Percentiles rank a stretch among this genome's conserved stretches.
Evolutionary conservation across 1,284 basidiomycete genomes (phyloP).

Genomic region (Farysia itapuensis): DNA sequence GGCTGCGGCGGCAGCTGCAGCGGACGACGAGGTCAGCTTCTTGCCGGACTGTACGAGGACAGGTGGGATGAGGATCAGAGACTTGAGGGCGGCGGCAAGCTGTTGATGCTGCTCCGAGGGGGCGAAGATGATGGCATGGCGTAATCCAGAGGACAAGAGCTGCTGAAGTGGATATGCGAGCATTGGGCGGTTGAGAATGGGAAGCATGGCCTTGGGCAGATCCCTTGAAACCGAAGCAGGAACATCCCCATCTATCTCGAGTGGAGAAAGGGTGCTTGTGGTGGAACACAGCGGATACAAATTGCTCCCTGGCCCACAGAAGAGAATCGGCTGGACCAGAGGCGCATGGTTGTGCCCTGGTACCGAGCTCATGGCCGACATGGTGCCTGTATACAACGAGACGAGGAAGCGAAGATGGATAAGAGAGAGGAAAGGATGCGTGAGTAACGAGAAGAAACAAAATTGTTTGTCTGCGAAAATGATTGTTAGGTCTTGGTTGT

Average conservation of each 20-base stretch:
- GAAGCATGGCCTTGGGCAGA: conserved; percentile 55
- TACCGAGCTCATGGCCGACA: conserved; percentile 12
- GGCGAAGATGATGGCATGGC: conserved; percentile 50
- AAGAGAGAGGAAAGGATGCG: no score
- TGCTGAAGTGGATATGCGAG: conserved; percentile 55
- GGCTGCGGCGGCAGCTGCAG: conserved; percentile 18
- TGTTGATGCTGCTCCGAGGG: conserved; percentile 48
- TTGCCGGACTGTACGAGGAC: conserved; percentile 19
- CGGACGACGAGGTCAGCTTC: conserved; percentile 18
- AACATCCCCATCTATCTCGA: conserved; percentile 7
- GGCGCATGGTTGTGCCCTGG: conserved; percentile 23
- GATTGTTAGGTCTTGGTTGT: no score
- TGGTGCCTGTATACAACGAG: no score
- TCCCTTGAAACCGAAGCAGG: conserved; percentile 7
- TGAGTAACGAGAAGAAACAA: no score
- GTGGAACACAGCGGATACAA: conserved; percentile 54
- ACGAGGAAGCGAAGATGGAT: no score
- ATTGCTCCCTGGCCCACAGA: conserved; percentile 52
- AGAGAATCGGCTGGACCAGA: conserved; percentile 53
- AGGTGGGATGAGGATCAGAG: conserved; percentile 46
- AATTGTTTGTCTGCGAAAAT: no score
- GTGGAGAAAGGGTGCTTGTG: conserved; percentile 4
- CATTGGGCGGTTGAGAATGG: conserved; percentile 56
- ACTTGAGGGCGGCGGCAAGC: conserved; percentile 45
- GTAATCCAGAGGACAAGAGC: conserved; percentile 49